Base-by-base conservation (phyloP, 2,329 filamentous ascomycete species). In the Pyrenophora graminea region DNA sequence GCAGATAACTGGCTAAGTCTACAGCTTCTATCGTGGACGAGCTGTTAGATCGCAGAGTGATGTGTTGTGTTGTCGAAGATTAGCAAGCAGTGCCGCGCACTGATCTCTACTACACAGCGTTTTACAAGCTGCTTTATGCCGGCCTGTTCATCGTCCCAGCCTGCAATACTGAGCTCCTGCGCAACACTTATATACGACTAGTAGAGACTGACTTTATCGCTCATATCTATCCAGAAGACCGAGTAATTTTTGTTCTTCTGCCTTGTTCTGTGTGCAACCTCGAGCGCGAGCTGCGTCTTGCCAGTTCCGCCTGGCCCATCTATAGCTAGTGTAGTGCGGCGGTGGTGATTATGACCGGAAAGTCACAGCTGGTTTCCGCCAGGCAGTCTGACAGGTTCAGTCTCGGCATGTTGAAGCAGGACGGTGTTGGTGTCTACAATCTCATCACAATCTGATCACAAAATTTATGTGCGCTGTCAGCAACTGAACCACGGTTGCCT, bases 201-300 rank as follows among this genome's bases (percentile, higher is more conserved):
- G 27, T 77, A 66, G 47, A 80, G 71, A 45, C 61, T 73, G 12
- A 68, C 70, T n/a, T 58, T 51, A 49, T 73, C 76, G 23, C 68
- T 63, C 5, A 72, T 76, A 3, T 75, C 69, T 3, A 80, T 66
- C 77, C 75, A 81, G 48, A 81, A 73, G 44, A 81, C 59, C 0
- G 72, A 76, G 44, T 65, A 76, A 5, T 70, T 66, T 1, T 69
- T 68, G 31, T 64, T 44, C 32, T 68, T 64, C 7, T 72, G 47
- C 46, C 67, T 74, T 2, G 64, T 65, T 62, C 68, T 73, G 61
- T 78, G 70, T 3, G 73, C 75, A 27, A 78, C 50, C 51, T 76
- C 67, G 3, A 79, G 59, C 32, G 57, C 61, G 4, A 63, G 55
- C 51, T 65, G 61, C 34, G 55, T 57, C 38, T 65, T 65, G 41